A percentile compares a stretch with the other conserved stretches of the same genome.
phyloP scores from a whole-genome alignment of 2,329 filamentous ascomycete genomes.

The Penicillium crustosum region DNA sequence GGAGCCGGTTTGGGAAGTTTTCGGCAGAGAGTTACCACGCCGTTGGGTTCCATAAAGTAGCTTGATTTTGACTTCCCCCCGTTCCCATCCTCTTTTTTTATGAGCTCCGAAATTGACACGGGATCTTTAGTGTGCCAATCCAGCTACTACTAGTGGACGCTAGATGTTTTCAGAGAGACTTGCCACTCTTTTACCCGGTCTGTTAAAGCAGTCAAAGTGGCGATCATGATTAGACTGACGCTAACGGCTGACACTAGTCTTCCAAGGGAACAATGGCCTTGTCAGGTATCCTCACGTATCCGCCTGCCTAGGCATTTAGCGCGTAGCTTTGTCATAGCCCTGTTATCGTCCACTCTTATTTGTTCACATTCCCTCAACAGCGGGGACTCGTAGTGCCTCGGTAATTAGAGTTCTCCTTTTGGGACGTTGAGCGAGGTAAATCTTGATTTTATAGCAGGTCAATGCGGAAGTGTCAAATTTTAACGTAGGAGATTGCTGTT shows the following conservation, averaged over 20 bases:
- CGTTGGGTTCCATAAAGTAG: neutral
- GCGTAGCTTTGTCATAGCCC: neutral
- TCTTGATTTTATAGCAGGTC: neutral
- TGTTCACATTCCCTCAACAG: neutral
- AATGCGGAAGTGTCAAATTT: neutral
- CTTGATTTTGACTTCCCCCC: neutral
- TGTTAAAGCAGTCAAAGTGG: neutral
- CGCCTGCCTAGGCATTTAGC: neutral
- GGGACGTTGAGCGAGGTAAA: neutral
- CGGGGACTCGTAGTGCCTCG: neutral
- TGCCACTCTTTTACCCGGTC: neutral
- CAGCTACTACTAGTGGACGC: neutral
- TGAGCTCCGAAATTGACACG: neutral
- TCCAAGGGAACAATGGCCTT: neutral
- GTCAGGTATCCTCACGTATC: neutral
- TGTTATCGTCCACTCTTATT: neutral
- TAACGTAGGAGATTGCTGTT: neutral
- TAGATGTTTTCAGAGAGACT: neutral
- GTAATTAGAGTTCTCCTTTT: neutral
- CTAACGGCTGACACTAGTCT: neutral
- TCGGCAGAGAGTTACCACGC: neutral
- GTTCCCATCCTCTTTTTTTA: neutral
- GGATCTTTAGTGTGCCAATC: neutral
- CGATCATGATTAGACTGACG: neutral
- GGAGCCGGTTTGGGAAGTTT: neutral